Evolutionary conservation across 2,329 filamentous ascomycete species (phyloP).

Genomic region (Onygena corvina): DNA sequence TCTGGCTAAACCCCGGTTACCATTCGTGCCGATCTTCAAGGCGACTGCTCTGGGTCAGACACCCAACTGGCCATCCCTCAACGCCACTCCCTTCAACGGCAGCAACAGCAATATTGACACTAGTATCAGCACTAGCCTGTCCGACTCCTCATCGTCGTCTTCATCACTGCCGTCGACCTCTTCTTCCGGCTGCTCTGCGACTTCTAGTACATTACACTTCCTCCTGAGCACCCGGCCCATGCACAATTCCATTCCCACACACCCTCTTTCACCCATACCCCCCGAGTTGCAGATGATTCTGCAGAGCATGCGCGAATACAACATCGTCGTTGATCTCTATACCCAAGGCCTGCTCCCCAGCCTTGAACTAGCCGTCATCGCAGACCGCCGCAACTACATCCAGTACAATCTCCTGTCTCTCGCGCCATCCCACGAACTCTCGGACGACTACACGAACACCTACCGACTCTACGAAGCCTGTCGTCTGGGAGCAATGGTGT

Average conservation of each 20-base stretch:
- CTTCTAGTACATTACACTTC: neutral
- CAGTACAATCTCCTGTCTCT: slow-evolving; percentile 28
- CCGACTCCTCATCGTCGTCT: neutral
- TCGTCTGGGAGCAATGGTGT: slow-evolving; percentile 28
- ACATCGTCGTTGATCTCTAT: slow-evolving; percentile 18
- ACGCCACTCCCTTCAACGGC: neutral
- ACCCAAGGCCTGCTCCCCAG: slow-evolving; percentile 16
- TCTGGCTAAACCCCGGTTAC: slow-evolving; percentile 17
- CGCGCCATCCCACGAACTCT: slow-evolving; percentile 19
- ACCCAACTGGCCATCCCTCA: slow-evolving; percentile 15
- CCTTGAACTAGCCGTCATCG: slow-evolving; percentile 15
- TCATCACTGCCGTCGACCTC: too few relatives aligned
- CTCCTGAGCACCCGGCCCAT: slow-evolving; percentile 12
- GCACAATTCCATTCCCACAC: slow-evolving; percentile 11
- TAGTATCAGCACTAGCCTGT: too few relatives aligned
- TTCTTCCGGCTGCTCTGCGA: too few relatives aligned
- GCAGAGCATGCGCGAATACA: slow-evolving; percentile 21
- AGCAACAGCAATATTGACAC: neutral
- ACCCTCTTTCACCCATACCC: slow-evolving; percentile 6
- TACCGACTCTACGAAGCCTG: slow-evolving; percentile 26
- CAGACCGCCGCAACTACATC: slow-evolving; percentile 31
- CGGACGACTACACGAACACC: slow-evolving; percentile 8
- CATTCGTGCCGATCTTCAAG: slow-evolving; percentile 18
- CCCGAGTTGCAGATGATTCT: slow-evolving; percentile 15
- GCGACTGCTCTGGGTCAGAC: slow-evolving; percentile 15